Evolutionary conservation across 2,329 filamentous ascomycete genomes (phyloP).

Genomic region (Aspergillus fructus): DNA sequence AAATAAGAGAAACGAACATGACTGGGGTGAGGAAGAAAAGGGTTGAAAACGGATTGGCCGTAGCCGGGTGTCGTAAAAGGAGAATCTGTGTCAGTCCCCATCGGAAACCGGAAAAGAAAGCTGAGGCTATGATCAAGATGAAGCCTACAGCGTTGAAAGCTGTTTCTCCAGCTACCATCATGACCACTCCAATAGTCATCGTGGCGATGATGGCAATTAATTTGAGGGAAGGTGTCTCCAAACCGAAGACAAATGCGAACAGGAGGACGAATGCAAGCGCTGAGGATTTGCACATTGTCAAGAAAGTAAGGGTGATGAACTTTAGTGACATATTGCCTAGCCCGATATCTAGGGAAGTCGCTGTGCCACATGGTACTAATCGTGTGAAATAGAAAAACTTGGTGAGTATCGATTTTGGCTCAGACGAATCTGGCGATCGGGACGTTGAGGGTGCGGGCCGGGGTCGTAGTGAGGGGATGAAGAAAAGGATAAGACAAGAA

Average conservation of each 20-base stretch:
- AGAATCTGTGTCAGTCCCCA: slow-evolving; percentile 99
- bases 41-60: slow-evolving; percentile 92
- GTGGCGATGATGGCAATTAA: slow-evolving; percentile 82
- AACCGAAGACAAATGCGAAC: slow-evolving; percentile 90
- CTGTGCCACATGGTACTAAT: slow-evolving; percentile 85
- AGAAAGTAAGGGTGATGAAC: slow-evolving; percentile 95
- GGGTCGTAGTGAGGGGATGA: slow-evolving; percentile 80
- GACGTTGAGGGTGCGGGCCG: slow-evolving; percentile 36
- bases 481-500: slow-evolving; percentile 72
- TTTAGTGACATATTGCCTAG: slow-evolving; percentile 93
- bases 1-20: slow-evolving; percentile 83
- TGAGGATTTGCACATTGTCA: slow-evolving; percentile 99
- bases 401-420: slow-evolving; percentile 68
- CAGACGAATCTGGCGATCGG: slow-evolving; percentile 45
- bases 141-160: slow-evolving; percentile 87
- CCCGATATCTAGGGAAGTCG: slow-evolving; percentile 93
- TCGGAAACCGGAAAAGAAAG: slow-evolving; percentile 93
- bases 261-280: slow-evolving; percentile 91
- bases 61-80: slow-evolving; percentile 87
- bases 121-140: slow-evolving; percentile 85
- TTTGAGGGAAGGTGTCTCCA: slow-evolving; percentile 83
- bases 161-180: slow-evolving; percentile 97
- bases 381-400: slow-evolving; percentile 88
- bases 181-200: slow-evolving; percentile 91
- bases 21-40: slow-evolving; percentile 97